phyloP scores from a whole-genome alignment of 2,329 filamentous ascomycete species.

The Scedosporium boydii region DNA sequence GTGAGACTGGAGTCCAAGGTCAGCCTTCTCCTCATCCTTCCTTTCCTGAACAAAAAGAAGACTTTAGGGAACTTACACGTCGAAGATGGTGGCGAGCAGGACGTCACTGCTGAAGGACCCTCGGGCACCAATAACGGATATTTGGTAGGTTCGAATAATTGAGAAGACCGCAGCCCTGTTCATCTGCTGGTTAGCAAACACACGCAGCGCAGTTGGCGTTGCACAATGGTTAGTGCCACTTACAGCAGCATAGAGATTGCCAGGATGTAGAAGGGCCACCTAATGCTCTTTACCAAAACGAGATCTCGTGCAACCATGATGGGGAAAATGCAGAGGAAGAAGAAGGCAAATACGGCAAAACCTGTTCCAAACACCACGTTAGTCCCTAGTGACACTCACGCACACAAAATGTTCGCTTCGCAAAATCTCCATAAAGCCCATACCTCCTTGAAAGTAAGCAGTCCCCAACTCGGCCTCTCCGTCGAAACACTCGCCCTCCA shows the following conservation, averaged over 20 bases:
- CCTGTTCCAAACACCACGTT: background rate
- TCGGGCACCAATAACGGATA: conserved; percentile 17
- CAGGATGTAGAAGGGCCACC: conserved; percentile 25
- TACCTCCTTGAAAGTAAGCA: conserved; percentile 24
- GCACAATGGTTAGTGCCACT: background rate
- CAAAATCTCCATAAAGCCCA: background rate
- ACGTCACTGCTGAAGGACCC: conserved; percentile 19
- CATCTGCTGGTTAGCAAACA: background rate
- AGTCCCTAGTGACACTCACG: background rate
- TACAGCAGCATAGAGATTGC: conserved; percentile 10
- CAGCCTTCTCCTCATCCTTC: background rate
- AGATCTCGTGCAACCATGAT: conserved; percentile 21
- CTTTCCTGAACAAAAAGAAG: background rate
- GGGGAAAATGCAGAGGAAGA: conserved; percentile 24
- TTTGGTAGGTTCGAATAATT: conserved; percentile 24
- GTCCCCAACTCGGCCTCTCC: conserved; percentile 21
- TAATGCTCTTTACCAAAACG: conserved; percentile 15
- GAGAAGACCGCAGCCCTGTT: conserved; percentile 21
- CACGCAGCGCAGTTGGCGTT: background rate
- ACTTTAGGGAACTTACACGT: conserved; percentile 15
- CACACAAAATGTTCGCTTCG: too few relatives aligned
- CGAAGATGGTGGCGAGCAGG: conserved; percentile 22
- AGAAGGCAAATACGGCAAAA: conserved; percentile 25
- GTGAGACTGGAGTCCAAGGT: conserved; percentile 18
- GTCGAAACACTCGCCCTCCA: conserved; percentile 22